A percentile compares a stretch with the other conserved stretches of the same genome.
These are phyloP conservation scores for Vaccinium macrocarpon DNA, from an alignment of 148 eudicot genomes.

Conservation along the genomic window DNA sequence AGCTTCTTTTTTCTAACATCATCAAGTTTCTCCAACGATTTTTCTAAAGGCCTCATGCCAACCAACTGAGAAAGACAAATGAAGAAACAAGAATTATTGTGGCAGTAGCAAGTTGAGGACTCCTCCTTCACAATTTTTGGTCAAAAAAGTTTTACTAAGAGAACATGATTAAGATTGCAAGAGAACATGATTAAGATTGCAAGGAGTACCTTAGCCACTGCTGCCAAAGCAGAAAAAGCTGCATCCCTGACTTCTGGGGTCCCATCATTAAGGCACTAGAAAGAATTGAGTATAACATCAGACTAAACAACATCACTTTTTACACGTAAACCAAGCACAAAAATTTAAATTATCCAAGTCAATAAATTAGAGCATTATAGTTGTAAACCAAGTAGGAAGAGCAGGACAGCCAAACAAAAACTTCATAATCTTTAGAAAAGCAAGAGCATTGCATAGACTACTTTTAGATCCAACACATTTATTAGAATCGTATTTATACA, in stretches of 20 bases:
- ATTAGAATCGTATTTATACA: not conserved
- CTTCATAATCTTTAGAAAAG: not conserved
- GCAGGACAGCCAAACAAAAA: not conserved
- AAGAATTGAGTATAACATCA: not conserved
- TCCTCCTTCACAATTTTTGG: not conserved
- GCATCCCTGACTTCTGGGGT: slow-evolving; percentile 99
- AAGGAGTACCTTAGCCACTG: slow-evolving; percentile 73
- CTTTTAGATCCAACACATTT: not conserved
- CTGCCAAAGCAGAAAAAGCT: slow-evolving; percentile 92
- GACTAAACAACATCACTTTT: not conserved
- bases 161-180: not conserved
- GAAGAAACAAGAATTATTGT: not conserved
- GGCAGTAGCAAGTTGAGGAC: not conserved
- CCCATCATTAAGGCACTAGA: slow-evolving; percentile 93
- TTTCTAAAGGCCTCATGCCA: slow-evolving; percentile 98
- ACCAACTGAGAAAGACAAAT: slow-evolving; percentile 46
- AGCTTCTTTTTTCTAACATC: slow-evolving; percentile 92
- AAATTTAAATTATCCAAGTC: not conserved
- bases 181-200: not conserved
- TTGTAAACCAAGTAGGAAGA: not conserved
- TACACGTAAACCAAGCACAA: not conserved
- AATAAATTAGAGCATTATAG: slow-evolving; percentile 1
- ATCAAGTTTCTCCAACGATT: slow-evolving; percentile 95
- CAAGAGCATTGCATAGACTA: not conserved
- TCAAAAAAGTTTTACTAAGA: not conserved